phyloP scores from a whole-genome alignment of 345 rosid species.

The Rhizophora apiculata region DNA sequence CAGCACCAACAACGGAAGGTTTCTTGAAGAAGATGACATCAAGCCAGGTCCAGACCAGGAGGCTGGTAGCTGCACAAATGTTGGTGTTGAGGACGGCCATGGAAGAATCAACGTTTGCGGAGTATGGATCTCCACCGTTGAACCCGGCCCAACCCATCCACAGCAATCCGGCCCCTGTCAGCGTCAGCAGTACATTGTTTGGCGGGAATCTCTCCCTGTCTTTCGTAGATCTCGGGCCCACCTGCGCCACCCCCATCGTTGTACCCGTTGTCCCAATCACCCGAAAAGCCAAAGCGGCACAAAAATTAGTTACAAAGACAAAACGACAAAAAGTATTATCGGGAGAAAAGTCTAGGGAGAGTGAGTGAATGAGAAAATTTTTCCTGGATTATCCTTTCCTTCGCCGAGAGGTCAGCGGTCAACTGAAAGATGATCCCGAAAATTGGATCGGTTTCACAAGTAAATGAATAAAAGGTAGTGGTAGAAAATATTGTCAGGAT shows the following conservation, averaged over 20 bases:
- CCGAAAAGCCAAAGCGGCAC: not conserved
- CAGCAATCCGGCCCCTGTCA: conserved; percentile 46
- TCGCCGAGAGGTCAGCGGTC: too few species aligned
- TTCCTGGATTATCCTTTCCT: too few species aligned
- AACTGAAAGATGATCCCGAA: too few species aligned
- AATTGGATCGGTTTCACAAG: too few species aligned
- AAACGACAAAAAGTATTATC: not conserved
- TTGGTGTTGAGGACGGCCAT: conserved; percentile 52
- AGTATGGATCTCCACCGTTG: conserved; percentile 52
- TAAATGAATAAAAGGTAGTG: too few species aligned
- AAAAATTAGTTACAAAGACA: not conserved
- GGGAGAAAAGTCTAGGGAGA: too few species aligned
- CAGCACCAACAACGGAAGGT: conserved; percentile 55
- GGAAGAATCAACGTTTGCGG: conserved; percentile 43
- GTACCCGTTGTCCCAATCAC: too few species aligned
- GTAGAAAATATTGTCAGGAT: too few species aligned
- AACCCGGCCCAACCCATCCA: conserved; percentile 67
- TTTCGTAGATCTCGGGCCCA: conserved; percentile 40
- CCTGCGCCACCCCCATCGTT: conserved; percentile 20
- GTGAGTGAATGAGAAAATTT: too few species aligned
- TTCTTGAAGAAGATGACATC: conserved; percentile 49
- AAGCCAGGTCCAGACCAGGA: conserved; percentile 56
- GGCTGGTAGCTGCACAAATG: conserved; percentile 52
- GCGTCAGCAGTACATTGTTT: conserved; percentile 38
- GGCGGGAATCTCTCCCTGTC: conserved; percentile 53